These are phyloP conservation scores for Stagonosporopsis vannaccii DNA, from an alignment of 2,329 filamentous ascomycete species.

Conservation along the genomic window DNA sequence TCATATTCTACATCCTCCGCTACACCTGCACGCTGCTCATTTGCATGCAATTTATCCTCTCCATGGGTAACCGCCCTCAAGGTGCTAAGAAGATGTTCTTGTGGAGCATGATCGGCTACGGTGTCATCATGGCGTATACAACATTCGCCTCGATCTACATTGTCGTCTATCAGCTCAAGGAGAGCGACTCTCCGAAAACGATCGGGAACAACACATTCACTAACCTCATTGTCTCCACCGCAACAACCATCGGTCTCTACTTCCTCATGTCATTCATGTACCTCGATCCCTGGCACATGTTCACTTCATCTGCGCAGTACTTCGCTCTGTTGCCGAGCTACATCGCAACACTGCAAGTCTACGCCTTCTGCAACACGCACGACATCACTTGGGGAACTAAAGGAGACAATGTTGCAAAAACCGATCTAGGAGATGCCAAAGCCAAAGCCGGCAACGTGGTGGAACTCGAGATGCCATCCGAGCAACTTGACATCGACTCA, in stretches of 20 bases:
- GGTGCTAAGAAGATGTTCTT: slow-evolving; percentile 92
- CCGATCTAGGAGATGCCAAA: slow-evolving; percentile 86
- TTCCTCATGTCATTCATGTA: slow-evolving; percentile 97
- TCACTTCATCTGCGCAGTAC: slow-evolving; percentile 90
- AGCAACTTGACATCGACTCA: slow-evolving; percentile 97
- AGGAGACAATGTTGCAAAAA: slow-evolving; percentile 93
- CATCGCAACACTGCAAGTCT: slow-evolving; percentile 97
- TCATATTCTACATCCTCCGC: slow-evolving; percentile 85
- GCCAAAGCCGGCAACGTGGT: slow-evolving; percentile 78
- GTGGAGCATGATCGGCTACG: slow-evolving; percentile 86
- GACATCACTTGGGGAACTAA: slow-evolving; percentile 99
- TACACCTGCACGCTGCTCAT: slow-evolving; percentile 89
- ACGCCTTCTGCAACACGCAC: slow-evolving; percentile 99
- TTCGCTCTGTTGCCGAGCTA: slow-evolving; percentile 91
- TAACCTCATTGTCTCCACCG: slow-evolving; percentile 89
- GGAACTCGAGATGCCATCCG: slow-evolving; percentile 95
- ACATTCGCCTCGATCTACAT: slow-evolving; percentile 90
- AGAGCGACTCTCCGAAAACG: slow-evolving; percentile 57
- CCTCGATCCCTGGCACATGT: slow-evolving; percentile 98
- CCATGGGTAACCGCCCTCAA: slow-evolving; percentile 94
- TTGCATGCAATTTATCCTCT: slow-evolving; percentile 93
- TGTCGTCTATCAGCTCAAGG: slow-evolving; percentile 78
- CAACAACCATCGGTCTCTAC: slow-evolving; percentile 90
- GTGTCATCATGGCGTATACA: slow-evolving; percentile 94
- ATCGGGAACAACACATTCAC: slow-evolving; percentile 92